These are phyloP conservation scores for Ophiostoma quercus DNA, from an alignment of 2,329 filamentous ascomycete species.

Conservation along the genomic window DNA sequence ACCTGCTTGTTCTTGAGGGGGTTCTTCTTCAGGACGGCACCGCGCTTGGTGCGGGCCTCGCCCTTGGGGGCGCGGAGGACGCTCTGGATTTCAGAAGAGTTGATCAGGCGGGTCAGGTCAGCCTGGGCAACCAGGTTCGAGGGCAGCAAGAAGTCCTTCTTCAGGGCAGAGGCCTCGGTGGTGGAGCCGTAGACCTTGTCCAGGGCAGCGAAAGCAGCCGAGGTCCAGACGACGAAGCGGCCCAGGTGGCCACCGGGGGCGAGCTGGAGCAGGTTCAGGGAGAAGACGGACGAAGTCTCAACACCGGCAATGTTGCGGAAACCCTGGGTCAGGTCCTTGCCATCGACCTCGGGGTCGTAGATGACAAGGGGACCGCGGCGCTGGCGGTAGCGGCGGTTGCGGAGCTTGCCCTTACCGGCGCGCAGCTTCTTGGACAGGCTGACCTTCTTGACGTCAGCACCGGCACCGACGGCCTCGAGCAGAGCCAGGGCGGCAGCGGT, in stretches of 20 bases:
- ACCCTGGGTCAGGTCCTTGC: constrained; percentile 85
- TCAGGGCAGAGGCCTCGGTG: constrained; percentile 80
- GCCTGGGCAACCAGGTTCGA: constrained; percentile 89
- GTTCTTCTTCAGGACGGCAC: constrained; percentile 98
- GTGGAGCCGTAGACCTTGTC: constrained; percentile 96
- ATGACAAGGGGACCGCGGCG: constrained; percentile 96
- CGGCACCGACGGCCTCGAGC: constrained; percentile 85
- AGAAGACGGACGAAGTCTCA: constrained; percentile 89
- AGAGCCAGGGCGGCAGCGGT: constrained; percentile 82
- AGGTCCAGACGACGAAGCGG: constrained; percentile 99
- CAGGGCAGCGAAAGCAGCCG: constrained; percentile 90
- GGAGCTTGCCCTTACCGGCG: constrained; percentile 97
- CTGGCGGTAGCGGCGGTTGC: constrained; percentile 93
- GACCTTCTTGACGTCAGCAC: constrained; percentile 89
- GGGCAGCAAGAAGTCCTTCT: constrained; percentile 98
- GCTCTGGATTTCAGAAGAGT: constrained; percentile 97
- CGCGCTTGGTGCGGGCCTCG: constrained; percentile 81
- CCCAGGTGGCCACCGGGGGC: constrained; percentile 97
- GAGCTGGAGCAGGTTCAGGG: constrained; percentile 98
- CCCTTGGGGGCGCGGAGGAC: constrained; percentile 91
- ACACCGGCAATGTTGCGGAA: constrained; percentile 99
- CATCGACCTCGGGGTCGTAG: constrained; percentile 93
- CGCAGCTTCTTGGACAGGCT: constrained; percentile 94
- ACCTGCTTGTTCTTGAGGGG: constrained; percentile 98
- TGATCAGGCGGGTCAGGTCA: constrained; percentile 96